Conservation (phyloP, 805 yeast species). For the Ogataea nitratoaversa region DNA sequence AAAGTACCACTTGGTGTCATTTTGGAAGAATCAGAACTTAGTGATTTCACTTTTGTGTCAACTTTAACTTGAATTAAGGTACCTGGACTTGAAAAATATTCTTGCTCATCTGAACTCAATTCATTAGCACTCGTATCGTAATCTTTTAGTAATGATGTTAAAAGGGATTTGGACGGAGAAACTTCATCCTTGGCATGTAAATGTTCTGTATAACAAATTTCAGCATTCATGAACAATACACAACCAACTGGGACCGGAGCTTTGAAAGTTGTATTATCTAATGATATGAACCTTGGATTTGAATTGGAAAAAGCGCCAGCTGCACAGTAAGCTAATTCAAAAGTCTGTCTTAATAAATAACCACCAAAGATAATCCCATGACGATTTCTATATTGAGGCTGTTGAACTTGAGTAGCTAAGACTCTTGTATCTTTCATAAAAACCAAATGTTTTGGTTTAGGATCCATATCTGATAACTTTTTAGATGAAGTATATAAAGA, state of each 20-base stretch:
- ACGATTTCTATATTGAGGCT: conserved; percentile 93
- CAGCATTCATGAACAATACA: conserved; percentile 76
- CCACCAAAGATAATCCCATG: conserved; percentile 97
- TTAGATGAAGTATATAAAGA: conserved; percentile 63
- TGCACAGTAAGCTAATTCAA: conserved; percentile 89
- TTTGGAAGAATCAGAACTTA: conserved; percentile 47
- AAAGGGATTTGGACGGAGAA: conserved; percentile 20
- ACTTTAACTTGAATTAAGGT: conserved; percentile 88
- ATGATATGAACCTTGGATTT: conserved; percentile 82
- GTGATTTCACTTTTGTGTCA: conserved; percentile 68
- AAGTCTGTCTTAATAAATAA: conserved; percentile 83
- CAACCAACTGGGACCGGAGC: conserved; percentile 96
- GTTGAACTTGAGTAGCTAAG: conserved; percentile 82
- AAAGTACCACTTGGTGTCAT: conserved; percentile 79
- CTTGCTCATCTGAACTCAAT: conserved; percentile 46
- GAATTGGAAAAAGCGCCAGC: conserved; percentile 86
- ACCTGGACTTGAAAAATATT: conserved; percentile 71
- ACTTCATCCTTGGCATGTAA: conserved; percentile 38
- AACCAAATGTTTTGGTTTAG: conserved; percentile 46
- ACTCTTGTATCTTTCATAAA: conserved; percentile 71
- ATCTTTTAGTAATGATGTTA: conserved; percentile 33
- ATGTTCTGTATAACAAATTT: conserved; percentile 84
- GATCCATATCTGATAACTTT: conserved; percentile 29
- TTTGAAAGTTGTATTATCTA: conserved; percentile 87
- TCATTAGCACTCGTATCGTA: conserved; percentile 58